Conservation (phyloP, 176 grass and related monocot species). For the Luzula sylvatica region DNA sequence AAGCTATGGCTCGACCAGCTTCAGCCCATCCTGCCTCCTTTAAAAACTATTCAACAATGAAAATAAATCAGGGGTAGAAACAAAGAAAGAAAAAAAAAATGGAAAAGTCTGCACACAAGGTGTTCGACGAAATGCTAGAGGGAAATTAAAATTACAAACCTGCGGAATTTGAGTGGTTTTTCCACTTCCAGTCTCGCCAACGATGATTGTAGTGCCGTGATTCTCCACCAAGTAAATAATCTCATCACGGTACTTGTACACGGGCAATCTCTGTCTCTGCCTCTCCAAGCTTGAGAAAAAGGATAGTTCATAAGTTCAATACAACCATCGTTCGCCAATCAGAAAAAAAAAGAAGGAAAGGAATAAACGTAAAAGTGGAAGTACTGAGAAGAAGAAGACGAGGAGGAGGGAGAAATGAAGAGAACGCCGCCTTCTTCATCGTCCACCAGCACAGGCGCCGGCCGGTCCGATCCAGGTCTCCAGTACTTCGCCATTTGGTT, state of each 20-base stretch:
- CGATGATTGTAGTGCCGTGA: conserved; percentile 70
- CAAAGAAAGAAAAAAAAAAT: too few relatives aligned
- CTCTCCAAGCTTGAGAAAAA: conserved; percentile 57
- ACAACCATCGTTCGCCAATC: neutral
- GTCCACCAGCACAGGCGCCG: conserved; percentile 57
- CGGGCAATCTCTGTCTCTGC: conserved; percentile 59
- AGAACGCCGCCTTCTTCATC: conserved; percentile 83
- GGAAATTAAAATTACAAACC: conserved; percentile 26
- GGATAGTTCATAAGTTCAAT: neutral
- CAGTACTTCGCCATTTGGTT: conserved; percentile 63
- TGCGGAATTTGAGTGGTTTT: conserved; percentile 95
- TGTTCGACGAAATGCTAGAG: neutral
- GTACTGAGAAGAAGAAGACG: conserved; percentile 61
- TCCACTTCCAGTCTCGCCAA: conserved; percentile 86
- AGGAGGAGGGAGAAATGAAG: conserved; percentile 31
- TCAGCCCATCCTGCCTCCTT: conserved; percentile 97
- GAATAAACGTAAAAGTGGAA: neutral
- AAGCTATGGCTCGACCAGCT: conserved; percentile 80
- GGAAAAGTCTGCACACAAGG: neutral
- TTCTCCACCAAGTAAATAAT: conserved; percentile 87
- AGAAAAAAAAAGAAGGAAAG: neutral
- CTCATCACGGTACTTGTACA: conserved; percentile 79
- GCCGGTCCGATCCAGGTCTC: conserved; percentile 64
- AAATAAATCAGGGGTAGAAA: too few relatives aligned
- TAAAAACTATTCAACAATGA: conserved; percentile 44